phyloP scores from a whole-genome alignment of 2,329 filamentous ascomycete genomes.

The Penicillium verrucosum region DNA sequence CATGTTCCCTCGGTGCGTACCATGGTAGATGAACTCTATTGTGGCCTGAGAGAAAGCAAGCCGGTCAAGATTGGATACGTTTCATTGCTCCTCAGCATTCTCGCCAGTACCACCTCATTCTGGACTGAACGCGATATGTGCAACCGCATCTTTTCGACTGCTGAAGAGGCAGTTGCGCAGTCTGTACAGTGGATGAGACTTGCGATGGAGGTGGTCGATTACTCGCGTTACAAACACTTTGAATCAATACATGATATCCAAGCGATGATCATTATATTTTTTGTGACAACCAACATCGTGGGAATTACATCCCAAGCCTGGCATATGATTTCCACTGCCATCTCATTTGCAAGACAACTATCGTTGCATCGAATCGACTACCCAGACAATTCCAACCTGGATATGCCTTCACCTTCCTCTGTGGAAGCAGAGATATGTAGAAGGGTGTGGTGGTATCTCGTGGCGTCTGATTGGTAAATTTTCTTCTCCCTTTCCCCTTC shows the following conservation, averaged over 20 bases:
- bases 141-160: conserved; percentile 12
- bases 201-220: conserved; percentile 34
- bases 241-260: conserved; percentile 38
- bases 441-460: conserved; percentile 45
- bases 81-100: conserved; percentile 32
- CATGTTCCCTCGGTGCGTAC: conserved; percentile 30
- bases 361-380: conserved; percentile 21
- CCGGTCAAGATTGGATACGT: conserved; percentile 27
- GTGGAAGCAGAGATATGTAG: conserved; percentile 36
- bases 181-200: conserved; percentile 30
- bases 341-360: conserved; percentile 25
- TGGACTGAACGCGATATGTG: conserved; percentile 27
- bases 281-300: conserved; percentile 34
- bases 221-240: conserved; percentile 21
- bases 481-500: neutral
- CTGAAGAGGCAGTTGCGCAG: conserved; percentile 28
- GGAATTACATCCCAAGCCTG: conserved; percentile 35
- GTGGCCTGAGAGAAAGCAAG: conserved; percentile 16
- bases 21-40: conserved; percentile 31
- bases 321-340: conserved; percentile 30
- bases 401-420: conserved; percentile 21
- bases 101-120: conserved; percentile 32
- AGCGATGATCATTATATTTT: conserved; percentile 35
- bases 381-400: conserved; percentile 9
- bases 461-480: conserved; percentile 36